Evolutionary conservation across 2,329 filamentous ascomycete species (phyloP).

Genomic region (Aschersonia sp.): DNA sequence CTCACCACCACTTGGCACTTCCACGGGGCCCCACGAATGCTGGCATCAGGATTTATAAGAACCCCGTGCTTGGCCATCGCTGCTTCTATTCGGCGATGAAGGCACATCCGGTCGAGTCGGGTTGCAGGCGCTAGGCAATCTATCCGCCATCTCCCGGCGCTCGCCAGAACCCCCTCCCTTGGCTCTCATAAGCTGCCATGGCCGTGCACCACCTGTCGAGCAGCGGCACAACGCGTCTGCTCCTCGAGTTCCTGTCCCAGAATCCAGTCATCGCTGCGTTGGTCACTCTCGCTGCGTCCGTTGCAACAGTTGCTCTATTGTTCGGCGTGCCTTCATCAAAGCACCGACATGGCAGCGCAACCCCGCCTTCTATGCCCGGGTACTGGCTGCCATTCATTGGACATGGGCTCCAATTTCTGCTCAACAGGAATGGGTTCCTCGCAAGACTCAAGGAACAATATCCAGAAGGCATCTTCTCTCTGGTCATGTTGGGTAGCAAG

Average conservation of each 20-base stretch:
- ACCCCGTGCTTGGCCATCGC: no score
- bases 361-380: conserved; percentile 12
- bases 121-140: no score
- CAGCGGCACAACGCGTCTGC: not conserved
- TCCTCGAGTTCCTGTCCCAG: not conserved
- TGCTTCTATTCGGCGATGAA: no score
- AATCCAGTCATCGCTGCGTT: not conserved
- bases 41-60: no score
- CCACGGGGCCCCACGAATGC: no score
- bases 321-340: conserved; percentile 22
- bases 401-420: conserved; percentile 17
- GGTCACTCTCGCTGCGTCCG: not conserved
- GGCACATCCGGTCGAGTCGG: no score
- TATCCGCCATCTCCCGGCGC: no score
- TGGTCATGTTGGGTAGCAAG: conserved; percentile 16
- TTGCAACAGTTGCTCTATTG: conserved; percentile 3
- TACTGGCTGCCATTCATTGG: conserved; percentile 22
- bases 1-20: no score
- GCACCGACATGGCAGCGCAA: conserved; percentile 5
- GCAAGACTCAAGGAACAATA: conserved; percentile 15
- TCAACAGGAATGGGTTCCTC: conserved; percentile 15
- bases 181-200: not conserved
- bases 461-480: conserved; percentile 19
- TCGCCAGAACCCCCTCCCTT: no score
- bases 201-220: not conserved